Conservation (phyloP, 805 yeast genomes). For the Ogataea polymorpha region DNA sequence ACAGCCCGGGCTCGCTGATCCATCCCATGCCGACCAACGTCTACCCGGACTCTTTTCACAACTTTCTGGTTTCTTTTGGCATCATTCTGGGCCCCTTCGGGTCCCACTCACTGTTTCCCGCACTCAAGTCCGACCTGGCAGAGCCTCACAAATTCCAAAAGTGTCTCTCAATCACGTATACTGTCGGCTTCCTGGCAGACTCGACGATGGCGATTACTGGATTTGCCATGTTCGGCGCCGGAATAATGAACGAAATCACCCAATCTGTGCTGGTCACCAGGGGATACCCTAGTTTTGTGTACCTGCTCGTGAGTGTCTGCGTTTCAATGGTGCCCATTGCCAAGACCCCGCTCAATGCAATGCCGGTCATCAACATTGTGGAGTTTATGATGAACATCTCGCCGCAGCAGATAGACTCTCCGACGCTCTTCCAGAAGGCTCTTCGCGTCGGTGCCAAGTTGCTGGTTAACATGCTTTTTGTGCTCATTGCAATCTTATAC, state of each 20-base stretch:
- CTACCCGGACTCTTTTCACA: slow-evolving; percentile 37
- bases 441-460: slow-evolving; percentile 35
- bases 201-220: slow-evolving; percentile 62
- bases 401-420: slow-evolving; percentile 23
- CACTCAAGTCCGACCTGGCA: slow-evolving; percentile 70
- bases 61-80: slow-evolving; percentile 52
- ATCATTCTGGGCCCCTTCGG: slow-evolving; percentile 78
- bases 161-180: slow-evolving; percentile 54
- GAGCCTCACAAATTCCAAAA: slow-evolving; percentile 59
- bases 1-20: slow-evolving; percentile 55
- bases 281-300: slow-evolving; percentile 66
- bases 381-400: slow-evolving; percentile 43
- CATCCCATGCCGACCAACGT: slow-evolving; percentile 42
- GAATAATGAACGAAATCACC: slow-evolving; percentile 70
- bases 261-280: slow-evolving; percentile 63
- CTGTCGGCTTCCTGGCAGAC: slow-evolving; percentile 58
- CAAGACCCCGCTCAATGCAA: slow-evolving; percentile 80
- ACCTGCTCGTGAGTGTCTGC: slow-evolving; percentile 55
- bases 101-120: slow-evolving; percentile 82
- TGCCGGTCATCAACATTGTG: slow-evolving; percentile 78
- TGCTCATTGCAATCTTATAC: slow-evolving; percentile 62
- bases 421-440: slow-evolving; percentile 10
- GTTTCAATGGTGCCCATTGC: slow-evolving; percentile 82
- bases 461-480: slow-evolving; percentile 60
- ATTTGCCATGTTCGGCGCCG: slow-evolving; percentile 74